phyloP scores from a whole-genome alignment of 805 yeast genomes.

The Cyberlindnera bimundalis region DNA sequence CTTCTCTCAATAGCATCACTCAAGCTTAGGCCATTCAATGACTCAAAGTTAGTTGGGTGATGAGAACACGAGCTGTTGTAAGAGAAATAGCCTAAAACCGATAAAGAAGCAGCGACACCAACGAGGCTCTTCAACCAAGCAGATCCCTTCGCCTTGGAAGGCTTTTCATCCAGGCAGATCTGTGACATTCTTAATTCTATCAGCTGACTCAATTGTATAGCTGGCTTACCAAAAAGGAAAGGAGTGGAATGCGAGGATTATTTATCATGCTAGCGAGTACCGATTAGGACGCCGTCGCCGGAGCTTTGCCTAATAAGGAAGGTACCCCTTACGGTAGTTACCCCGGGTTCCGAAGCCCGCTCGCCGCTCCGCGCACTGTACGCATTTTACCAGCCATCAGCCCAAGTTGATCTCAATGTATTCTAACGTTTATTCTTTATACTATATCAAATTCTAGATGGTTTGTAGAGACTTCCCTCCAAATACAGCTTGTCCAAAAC shows the following conservation, averaged over 20 bases:
- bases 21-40: background rate
- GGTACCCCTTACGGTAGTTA: background rate
- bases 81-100: slow-evolving; percentile 2
- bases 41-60: background rate
- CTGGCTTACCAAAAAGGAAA: too few relatives aligned
- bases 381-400: too few relatives aligned
- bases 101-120: slow-evolving; percentile 1
- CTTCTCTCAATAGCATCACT: background rate
- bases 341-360: too few relatives aligned
- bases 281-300: too few relatives aligned
- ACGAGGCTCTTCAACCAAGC: background rate
- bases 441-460: background rate
- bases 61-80: background rate
- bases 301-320: slow-evolving; percentile 4
- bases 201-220: too few relatives aligned
- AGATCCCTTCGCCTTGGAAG: background rate
- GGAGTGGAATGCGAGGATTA: too few relatives aligned
- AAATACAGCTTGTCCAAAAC: background rate
- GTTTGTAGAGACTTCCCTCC: background rate
- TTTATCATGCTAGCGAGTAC: too few relatives aligned
- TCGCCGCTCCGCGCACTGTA: too few relatives aligned
- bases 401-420: too few relatives aligned
- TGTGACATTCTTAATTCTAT: slow-evolving; percentile 3
- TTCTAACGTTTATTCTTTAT: background rate
- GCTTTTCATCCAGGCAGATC: slow-evolving; percentile 4